Percentiles rank a stretch among this genome's conserved stretches.
Conservation (phyloP, 441 rosid genomes). For the Bocquillonia castaneifolia region DNA sequence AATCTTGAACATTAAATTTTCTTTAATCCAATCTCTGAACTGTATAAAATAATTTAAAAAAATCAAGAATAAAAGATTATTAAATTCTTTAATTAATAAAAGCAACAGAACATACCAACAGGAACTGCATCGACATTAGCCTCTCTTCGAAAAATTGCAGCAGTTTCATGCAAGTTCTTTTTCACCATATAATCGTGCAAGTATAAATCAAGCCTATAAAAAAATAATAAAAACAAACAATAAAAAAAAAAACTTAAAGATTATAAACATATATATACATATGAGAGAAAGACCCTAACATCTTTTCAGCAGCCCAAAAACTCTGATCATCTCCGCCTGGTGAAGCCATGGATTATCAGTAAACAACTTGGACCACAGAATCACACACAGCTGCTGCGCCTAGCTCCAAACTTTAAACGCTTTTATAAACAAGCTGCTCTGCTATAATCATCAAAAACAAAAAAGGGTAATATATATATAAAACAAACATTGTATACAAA, state of each 20-base stretch:
- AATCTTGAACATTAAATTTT: too few relatives aligned
- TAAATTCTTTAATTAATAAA: neutral
- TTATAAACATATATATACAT: neutral
- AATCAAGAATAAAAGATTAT: neutral
- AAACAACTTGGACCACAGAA: neutral
- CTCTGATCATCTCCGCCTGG: neutral
- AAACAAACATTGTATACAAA: neutral
- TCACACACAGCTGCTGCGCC: neutral
- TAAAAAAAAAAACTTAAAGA: neutral
- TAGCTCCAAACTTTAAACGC: neutral
- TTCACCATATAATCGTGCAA: constrained; percentile 51
- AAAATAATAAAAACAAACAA: neutral
- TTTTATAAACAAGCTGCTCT: neutral
- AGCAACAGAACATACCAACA: constrained; percentile 31
- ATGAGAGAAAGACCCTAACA: constrained; percentile 18
- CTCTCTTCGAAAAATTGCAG: constrained; percentile 40
- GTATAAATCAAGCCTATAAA: constrained; percentile 43
- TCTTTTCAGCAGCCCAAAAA: constrained; percentile 25
- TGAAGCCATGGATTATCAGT: constrained; percentile 15
- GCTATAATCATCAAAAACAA: neutral
- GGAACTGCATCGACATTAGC: constrained; percentile 31
- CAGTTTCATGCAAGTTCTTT: constrained; percentile 39
- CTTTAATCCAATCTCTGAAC: too few relatives aligned
- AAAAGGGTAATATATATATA: neutral
- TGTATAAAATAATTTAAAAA: neutral